Conservation (phyloP, 2,329 filamentous ascomycete species). For the Thielaviopsis musarum region DNA sequence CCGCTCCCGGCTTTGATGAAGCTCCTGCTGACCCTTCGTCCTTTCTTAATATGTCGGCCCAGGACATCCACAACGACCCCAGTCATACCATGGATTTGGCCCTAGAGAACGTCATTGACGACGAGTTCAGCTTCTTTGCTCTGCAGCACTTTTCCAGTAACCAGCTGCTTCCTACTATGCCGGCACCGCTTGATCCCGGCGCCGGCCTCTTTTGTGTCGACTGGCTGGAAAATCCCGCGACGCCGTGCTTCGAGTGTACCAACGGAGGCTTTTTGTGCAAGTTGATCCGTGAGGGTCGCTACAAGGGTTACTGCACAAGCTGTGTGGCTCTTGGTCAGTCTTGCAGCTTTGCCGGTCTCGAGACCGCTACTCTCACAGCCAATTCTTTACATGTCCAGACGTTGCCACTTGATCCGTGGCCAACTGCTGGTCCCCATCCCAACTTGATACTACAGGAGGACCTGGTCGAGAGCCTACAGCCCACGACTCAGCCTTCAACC, state of each 20-base stretch:
- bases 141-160: conserved; percentile 37
- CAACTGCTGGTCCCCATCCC: conserved; percentile 27
- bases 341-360: conserved; percentile 35
- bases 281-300: conserved; percentile 39
- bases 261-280: conserved; percentile 41
- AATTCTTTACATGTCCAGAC: not conserved
- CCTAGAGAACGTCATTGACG: conserved; percentile 37
- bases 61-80: conserved; percentile 21
- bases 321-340: conserved; percentile 42
- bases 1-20: conserved; percentile 18
- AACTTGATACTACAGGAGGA: conserved; percentile 17
- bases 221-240: conserved; percentile 26
- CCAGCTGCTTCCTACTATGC: conserved; percentile 19
- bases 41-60: conserved; percentile 19
- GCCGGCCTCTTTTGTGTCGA: conserved; percentile 13
- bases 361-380: conserved; percentile 12
- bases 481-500: not conserved
- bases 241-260: conserved; percentile 35
- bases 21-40: conserved; percentile 22
- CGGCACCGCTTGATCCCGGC: conserved; percentile 5
- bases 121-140: conserved; percentile 43
- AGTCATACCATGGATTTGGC: conserved; percentile 33
- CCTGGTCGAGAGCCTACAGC: not conserved
- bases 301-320: conserved; percentile 43
- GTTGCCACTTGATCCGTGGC: conserved; percentile 30